These are phyloP conservation scores for Fistulina hepatica DNA, from an alignment of 1,284 basidiomycete species.

Conservation along the genomic window DNA sequence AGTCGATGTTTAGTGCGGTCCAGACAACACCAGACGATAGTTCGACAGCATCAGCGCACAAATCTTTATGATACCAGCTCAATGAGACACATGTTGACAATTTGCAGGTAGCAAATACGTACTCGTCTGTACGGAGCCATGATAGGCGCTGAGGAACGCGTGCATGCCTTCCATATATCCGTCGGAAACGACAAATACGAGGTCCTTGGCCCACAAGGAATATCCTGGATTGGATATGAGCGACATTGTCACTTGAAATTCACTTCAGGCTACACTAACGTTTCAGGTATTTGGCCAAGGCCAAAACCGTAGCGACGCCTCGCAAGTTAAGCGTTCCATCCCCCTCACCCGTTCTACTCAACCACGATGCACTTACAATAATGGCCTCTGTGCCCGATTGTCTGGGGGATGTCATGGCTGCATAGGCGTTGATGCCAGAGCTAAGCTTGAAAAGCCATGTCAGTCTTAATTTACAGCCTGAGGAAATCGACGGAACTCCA, in stretches of 20 bases:
- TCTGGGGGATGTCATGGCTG: constrained; percentile 72
- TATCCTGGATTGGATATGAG: constrained; percentile 42
- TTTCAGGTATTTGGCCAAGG: constrained; percentile 75
- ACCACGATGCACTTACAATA: constrained; percentile 83
- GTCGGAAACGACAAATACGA: constrained; percentile 86
- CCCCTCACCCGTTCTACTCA: constrained; percentile 51
- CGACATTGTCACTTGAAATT: constrained; percentile 2
- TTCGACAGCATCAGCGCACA: constrained; percentile 51
- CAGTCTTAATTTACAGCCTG: constrained; percentile 2
- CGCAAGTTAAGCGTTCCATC: constrained; percentile 66
- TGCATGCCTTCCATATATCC: constrained; percentile 87
- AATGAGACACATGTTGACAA: no score
- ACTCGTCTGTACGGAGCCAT: constrained; percentile 63
- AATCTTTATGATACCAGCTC: constrained; percentile 32
- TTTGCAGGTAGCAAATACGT: constrained; percentile 12
- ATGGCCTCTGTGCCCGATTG: constrained; percentile 86
- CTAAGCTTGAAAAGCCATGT: constrained; percentile 17
- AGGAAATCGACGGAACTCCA: constrained; percentile 28
- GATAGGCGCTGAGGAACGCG: constrained; percentile 82
- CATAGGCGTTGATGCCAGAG: constrained; percentile 73
- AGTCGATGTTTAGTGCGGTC: constrained; percentile 93
- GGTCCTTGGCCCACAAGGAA: constrained; percentile 89
- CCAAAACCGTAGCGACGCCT: constrained; percentile 76
- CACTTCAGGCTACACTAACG: constrained; percentile 33
- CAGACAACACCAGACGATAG: constrained; percentile 78